Conservation (phyloP, 805 yeast species). For the Candida tammaniensis region DNA sequence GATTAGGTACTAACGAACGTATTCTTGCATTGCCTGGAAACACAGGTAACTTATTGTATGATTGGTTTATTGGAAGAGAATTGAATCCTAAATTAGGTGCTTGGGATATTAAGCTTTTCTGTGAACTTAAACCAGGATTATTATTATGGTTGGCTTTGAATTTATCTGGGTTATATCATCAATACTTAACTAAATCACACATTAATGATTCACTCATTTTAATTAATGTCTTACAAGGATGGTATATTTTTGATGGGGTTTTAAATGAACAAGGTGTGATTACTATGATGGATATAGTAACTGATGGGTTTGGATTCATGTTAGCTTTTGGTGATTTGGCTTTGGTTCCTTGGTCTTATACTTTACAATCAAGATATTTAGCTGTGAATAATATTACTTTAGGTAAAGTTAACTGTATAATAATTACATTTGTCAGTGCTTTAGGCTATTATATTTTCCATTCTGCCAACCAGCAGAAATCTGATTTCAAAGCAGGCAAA, state of each 20-base stretch:
- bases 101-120: constrained; percentile 86
- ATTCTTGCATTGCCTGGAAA: constrained; percentile 87
- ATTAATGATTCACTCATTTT: constrained; percentile 71
- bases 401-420: constrained; percentile 36
- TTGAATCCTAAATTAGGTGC: constrained; percentile 84
- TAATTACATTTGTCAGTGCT: constrained; percentile 48
- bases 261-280: constrained; percentile 85
- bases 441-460: constrained; percentile 82
- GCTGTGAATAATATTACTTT: constrained; percentile 51
- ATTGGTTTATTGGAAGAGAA: constrained; percentile 97
- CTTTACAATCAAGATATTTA: constrained; percentile 79
- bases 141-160: constrained; percentile 80
- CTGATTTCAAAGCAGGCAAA: constrained; percentile 76
- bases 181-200: constrained; percentile 57
- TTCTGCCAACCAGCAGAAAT: constrained; percentile 80
- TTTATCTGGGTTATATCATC: constrained; percentile 76
- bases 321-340: constrained; percentile 90
- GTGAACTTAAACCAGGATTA: constrained; percentile 95
- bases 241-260: constrained; percentile 89
- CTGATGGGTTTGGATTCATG: constrained; percentile 98
- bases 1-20: constrained; percentile 56
- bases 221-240: constrained; percentile 67
- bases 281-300: constrained; percentile 93
- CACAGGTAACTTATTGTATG: constrained; percentile 69
- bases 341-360: constrained; percentile 88